Evolutionary conservation across 768 basidiomycete genomes (phyloP), one percentile per base, ranked within the genome.

Genomic region (Termitomyces sp.): DNA sequence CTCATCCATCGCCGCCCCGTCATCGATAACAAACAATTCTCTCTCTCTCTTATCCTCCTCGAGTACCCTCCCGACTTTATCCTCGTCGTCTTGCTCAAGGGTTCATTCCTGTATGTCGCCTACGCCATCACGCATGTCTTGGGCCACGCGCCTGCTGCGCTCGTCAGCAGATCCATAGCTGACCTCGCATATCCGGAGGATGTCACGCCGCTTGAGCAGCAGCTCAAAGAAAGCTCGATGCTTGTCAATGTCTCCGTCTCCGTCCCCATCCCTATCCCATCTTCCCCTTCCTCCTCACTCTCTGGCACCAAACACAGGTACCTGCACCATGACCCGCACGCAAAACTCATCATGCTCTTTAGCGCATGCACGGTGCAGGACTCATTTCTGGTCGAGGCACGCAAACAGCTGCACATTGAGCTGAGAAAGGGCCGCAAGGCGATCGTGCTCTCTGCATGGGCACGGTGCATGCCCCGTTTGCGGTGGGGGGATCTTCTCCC

Each of bases 341-440:
- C n/a, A n/a, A n/a, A n/a, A n/a, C n/a, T n/a, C n/a, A 91, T 97
- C 43, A 76, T 98, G 13, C 82, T 98, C 37, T 98, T 93, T 76
- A 80, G 96, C 3, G 90, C 92, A 9, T 78, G 81, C 33, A 83
- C 88, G 7, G 69, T 64, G 71, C 46, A 82, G 78, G 0, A 36
- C 62, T 1, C 95, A 89, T 71, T 81, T 94, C 20, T 99, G 96
- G 78, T 98, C 16, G 93, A 97, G 69, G 89, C 87, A 50, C 79
- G 88, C n/a, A 96, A 95, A 1, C 79, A 92, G 32, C 79, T 98
- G 40, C 89, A 95, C 65, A 82, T 91, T 55, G 96, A 99, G 74
- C 88, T 93, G 0, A 93, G 94, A 1, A 98, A 98, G 68, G 94
- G 94, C 0, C 78, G 94, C 37, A 97, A 98, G 73, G 93, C 94